Evolutionary conservation across 2,329 filamentous ascomycete genomes (phyloP), one percentile per base, ranked within the genome.

Genomic region (Exophiala calicioides): DNA sequence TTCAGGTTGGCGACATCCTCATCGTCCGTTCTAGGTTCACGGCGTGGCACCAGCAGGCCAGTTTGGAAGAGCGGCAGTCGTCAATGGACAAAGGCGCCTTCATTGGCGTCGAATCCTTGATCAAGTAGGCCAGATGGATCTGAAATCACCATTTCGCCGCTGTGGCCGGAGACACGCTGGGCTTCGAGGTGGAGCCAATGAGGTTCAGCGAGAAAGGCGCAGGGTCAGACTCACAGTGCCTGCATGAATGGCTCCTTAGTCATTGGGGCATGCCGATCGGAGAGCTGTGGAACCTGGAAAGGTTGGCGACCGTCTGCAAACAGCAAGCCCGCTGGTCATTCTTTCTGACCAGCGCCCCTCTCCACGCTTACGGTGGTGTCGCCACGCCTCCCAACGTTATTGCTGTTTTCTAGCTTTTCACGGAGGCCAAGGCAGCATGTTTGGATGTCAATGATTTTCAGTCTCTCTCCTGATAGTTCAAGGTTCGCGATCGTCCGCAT

Each of bases 261-360:
- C 56, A 56, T 5, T 58, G 53, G 56, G 57, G 57, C 1, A 47
- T 53, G 41, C 57, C 57, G 19, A 52, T 59, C 24, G 57, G 57
- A 3, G 54, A 59, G 37, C 24, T 55, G 9, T 58, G 56, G 39
- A 65, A 73, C 55, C 54, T 73, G 7, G 68, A 74, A 53, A 56
- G 50, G 21, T 54, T 72, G 33, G 55, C 62, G 8, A 48, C 58
- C 40, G 55, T 64, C 39, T 72, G 69, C 56, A 3, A 4, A 46
- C 58, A 53, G 30, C 12, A 52, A 54, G 4, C 59, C n/a, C 12
- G 68, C n/a, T 70, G 62, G 62, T 59, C 55, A 0, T 78, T 78
- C 46, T 77, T 78, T 43, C 59, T 78, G 9, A 66, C 68, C 1
- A 74, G 69, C 6, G 24, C 24, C 12, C 55, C 55, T 4, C 35